Conservation (phyloP, 108 stramenopile species). For the Seminavis robusta region DNA sequence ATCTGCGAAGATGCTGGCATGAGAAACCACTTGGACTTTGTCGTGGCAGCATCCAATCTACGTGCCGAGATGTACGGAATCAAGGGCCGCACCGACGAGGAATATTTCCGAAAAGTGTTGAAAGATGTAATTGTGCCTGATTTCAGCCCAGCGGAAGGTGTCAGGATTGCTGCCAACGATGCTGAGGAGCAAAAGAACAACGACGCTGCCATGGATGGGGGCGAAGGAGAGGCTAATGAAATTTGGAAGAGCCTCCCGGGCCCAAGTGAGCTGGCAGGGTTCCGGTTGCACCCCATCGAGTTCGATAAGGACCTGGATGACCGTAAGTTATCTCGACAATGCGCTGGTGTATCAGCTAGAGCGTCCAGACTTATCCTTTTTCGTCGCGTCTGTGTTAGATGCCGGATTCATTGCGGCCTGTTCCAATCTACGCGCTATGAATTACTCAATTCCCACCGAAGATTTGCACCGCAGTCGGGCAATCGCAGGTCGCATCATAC, state of each 20-base stretch:
- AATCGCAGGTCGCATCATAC: slow-evolving; percentile 99
- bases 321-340: slow-evolving; percentile 97
- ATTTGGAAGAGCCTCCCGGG: slow-evolving; percentile 72
- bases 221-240: slow-evolving; percentile 59
- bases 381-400: too few species aligned
- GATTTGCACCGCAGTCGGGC: slow-evolving; percentile 95
- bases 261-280: slow-evolving; percentile 81
- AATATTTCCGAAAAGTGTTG: slow-evolving; percentile 65
- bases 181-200: slow-evolving; percentile 70
- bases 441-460: slow-evolving; percentile 96
- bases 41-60: slow-evolving; percentile 91
- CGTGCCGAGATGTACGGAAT: slow-evolving; percentile 92
- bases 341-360: too few species aligned
- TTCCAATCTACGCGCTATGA: slow-evolving; percentile 93
- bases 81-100: slow-evolving; percentile 79
- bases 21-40: slow-evolving; percentile 92
- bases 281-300: slow-evolving; percentile 87
- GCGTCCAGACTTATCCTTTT: too few species aligned
- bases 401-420: slow-evolving; percentile 97
- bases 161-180: slow-evolving; percentile 97
- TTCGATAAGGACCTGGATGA: slow-evolving; percentile 98
- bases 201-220: slow-evolving; percentile 28
- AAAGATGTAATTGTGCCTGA: slow-evolving; percentile 92
- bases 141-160: slow-evolving; percentile 89
- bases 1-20: slow-evolving; percentile 85